These are phyloP conservation scores for Mrakia blollopis DNA, from an alignment of 768 basidiomycete species.

Conservation along the genomic window DNA sequence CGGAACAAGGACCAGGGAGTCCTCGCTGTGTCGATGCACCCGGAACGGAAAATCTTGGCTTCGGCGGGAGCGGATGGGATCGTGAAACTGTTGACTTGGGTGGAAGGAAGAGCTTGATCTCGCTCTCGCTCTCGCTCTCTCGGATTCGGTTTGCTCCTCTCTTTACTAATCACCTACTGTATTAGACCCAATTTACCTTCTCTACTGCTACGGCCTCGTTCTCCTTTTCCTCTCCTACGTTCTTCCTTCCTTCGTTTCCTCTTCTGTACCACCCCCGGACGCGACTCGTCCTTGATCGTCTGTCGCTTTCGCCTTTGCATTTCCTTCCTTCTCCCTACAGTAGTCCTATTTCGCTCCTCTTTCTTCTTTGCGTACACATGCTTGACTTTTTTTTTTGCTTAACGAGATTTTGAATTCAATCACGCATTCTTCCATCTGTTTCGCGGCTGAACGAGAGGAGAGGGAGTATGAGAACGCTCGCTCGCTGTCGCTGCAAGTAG, in stretches of 20 bases:
- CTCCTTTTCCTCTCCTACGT: too few relatives aligned
- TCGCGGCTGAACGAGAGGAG: not conserved
- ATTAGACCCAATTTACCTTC: not conserved
- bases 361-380: not conserved
- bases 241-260: too few relatives aligned
- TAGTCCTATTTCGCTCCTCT: too few relatives aligned
- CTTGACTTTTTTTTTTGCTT: not conserved
- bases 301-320: not conserved
- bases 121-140: too few relatives aligned
- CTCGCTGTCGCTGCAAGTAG: too few relatives aligned
- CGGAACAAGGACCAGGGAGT: conserved; percentile 88
- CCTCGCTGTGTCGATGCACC: conserved; percentile 77
- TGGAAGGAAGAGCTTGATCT: not conserved
- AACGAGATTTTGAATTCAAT: not conserved
- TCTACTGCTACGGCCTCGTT: not conserved
- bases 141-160: too few relatives aligned
- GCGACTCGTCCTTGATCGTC: not conserved
- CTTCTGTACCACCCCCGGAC: too few relatives aligned
- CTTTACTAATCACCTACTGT: not conserved
- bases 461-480: too few relatives aligned
- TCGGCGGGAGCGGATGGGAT: conserved; percentile 78
- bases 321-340: too few relatives aligned
- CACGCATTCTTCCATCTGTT: not conserved
- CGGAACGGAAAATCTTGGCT: conserved; percentile 75
- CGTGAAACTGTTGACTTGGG: conserved; percentile 23